Evolutionary conservation across 257 asterid species (phyloP), one percentile per base, ranked within the genome.

Genomic region (Coffea eugenioides): DNA sequence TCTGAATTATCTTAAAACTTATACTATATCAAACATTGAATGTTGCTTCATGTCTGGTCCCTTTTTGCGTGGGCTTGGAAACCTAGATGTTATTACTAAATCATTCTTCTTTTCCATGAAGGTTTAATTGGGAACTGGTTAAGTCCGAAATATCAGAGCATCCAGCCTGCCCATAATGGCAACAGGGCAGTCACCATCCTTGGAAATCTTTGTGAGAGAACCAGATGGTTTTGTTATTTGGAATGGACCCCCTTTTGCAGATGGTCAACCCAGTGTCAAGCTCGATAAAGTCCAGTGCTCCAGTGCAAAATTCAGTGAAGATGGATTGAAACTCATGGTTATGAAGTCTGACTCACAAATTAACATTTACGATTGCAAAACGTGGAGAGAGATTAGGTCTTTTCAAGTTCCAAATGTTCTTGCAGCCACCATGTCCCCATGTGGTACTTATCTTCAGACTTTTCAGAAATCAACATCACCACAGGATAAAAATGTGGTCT

Each of bases 371-470:
- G 96, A 92, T 76, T 80, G 92, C 79, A 90, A 78, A 77, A 88
- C 73, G 77, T 89, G 90, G 84, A 85, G 66, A 46, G 97, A 90
- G 85, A 86, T 94, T 39, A 91, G 90, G 84, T 82, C 87, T 79
- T 83, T 94, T 39, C 84, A 87, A 76, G 86, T 92, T 8, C 92
- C 95, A n/a, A 90, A 88, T 80, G 76, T 96, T 75, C 97, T 96
- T 79, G 97, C 97, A n/a, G 96, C 97, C 61, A 82, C 87, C 84
- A 79, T 96, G 14, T 94, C 99, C 31, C 97, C 99, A 2, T 80
- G 91, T 78, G 99, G 99, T 51, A 90, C 92, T 74, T 96, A 79
- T 80, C 84, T 96, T 76, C 97, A 96, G 91, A 94, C 97, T 57
- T 96, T 92, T 85, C 97, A 92, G 87, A 96, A 94, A 83, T 77